Evolutionary conservation across 495 filamentous ascomycete species (phyloP).

Genomic region (Xylaria acuta): DNA sequence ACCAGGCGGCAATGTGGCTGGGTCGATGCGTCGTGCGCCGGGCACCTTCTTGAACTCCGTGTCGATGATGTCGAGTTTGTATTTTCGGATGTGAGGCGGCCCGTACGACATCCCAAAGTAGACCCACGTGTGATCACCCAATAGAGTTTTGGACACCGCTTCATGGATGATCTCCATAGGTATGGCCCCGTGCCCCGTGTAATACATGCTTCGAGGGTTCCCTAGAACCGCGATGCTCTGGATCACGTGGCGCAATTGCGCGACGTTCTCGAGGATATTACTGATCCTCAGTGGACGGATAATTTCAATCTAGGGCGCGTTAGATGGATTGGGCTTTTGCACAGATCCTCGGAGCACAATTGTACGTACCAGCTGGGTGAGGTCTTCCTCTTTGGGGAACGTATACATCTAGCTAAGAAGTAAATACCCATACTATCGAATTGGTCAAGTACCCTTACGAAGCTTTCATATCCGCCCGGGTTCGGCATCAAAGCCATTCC

Average conservation of each 20-base stretch:
- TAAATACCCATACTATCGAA: constrained; percentile 6
- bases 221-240: constrained; percentile 55
- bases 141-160: constrained; percentile 44
- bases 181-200: constrained; percentile 47
- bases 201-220: constrained; percentile 53
- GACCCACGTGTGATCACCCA: constrained; percentile 55
- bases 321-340: background rate
- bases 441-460: constrained; percentile 35
- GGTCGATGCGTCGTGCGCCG: constrained; percentile 47
- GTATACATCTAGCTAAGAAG: constrained; percentile 47
- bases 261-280: constrained; percentile 62
- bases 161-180: constrained; percentile 46
- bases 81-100: constrained; percentile 38
- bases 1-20: constrained; percentile 40
- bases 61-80: constrained; percentile 43
- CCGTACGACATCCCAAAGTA: constrained; percentile 60
- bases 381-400: constrained; percentile 58
- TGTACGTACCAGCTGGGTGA: constrained; percentile 43
- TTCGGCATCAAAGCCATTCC: constrained; percentile 59
- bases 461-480: constrained; percentile 52
- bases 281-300: constrained; percentile 59
- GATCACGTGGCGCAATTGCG: constrained; percentile 60
- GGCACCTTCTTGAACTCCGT: constrained; percentile 46
- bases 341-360: background rate
- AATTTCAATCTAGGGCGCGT: constrained; percentile 44